These are phyloP conservation scores for Dalbergia oliveri DNA, from an alignment of 306 rosid genomes.

Conservation along the genomic window DNA sequence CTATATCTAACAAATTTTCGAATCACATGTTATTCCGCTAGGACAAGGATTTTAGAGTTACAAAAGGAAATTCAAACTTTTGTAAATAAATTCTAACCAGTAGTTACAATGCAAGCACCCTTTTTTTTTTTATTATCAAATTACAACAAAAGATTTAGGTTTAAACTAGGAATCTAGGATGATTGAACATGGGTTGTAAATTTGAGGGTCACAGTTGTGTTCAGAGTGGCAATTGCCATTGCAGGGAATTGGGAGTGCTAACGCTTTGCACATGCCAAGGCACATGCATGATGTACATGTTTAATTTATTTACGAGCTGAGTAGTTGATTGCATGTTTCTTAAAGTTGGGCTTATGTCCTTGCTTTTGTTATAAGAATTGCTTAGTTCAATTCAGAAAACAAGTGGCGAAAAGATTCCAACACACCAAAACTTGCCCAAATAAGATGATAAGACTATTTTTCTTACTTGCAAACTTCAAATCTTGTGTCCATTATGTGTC, in stretches of 20 bases:
- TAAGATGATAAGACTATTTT: constrained; percentile 15
- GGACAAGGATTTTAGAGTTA: no score
- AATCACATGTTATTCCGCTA: no score
- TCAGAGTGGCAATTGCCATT: constrained; percentile 11
- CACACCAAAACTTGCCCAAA: constrained; percentile 45
- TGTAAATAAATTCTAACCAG: constrained; percentile 23
- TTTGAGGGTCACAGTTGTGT: background rate
- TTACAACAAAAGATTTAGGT: background rate
- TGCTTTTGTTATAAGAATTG: constrained; percentile 49
- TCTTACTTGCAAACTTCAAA: constrained; percentile 47
- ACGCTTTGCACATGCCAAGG: constrained; percentile 39
- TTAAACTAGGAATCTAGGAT: background rate
- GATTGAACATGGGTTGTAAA: constrained; percentile 4
- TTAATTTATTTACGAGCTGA: background rate
- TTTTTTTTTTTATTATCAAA: background rate
- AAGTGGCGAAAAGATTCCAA: constrained; percentile 38
- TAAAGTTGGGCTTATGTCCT: constrained; percentile 54
- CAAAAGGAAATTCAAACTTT: no score
- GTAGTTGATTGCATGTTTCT: constrained; percentile 51
- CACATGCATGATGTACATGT: constrained; percentile 34
- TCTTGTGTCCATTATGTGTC: constrained; percentile 36
- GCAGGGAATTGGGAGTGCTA: constrained; percentile 4
- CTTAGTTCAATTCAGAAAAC: constrained; percentile 40
- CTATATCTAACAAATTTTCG: no score
- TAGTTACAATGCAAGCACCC: background rate